Conservation (phyloP, 805 yeast species). For the Starmerella gropengiesseri region DNA sequence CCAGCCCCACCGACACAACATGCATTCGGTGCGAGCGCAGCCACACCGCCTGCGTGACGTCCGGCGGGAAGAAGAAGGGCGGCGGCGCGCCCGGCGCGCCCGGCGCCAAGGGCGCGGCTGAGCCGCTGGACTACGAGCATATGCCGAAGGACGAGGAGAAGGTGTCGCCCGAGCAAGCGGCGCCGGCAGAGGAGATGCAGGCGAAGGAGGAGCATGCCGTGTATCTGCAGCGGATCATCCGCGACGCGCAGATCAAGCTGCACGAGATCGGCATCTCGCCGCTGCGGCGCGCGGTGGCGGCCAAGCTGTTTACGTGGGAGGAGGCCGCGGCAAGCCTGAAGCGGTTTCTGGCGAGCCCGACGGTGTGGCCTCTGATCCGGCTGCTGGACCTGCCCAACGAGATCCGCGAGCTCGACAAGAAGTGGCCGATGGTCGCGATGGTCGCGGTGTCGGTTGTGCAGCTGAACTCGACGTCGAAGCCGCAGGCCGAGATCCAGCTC, state of each 20-base stretch:
- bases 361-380: slow-evolving; percentile 10
- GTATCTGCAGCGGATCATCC: slow-evolving; percentile 19
- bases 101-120: background rate
- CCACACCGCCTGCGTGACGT: slow-evolving; percentile 18
- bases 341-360: slow-evolving; percentile 4
- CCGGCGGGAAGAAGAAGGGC: slow-evolving; percentile 6
- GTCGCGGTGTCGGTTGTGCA: slow-evolving; percentile 22
- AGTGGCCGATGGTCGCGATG: slow-evolving; percentile 20
- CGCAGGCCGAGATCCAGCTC: slow-evolving; percentile 12
- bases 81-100: too few species aligned
- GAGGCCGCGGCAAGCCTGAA: slow-evolving; percentile 14
- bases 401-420: slow-evolving; percentile 15
- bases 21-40: slow-evolving; percentile 24
- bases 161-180: background rate
- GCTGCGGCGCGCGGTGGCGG: slow-evolving; percentile 15
- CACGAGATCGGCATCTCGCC: slow-evolving; percentile 14
- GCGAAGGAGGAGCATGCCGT: slow-evolving; percentile 16
- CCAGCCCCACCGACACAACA: slow-evolving; percentile 21
- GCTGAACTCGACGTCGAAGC: slow-evolving; percentile 13
- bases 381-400: slow-evolving; percentile 7
- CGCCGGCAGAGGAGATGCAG: background rate
- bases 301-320: slow-evolving; percentile 14
- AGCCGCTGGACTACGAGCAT: background rate
- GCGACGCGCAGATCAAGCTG: slow-evolving; percentile 21
- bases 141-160: background rate